Conservation (phyloP, 2,329 filamentous ascomycete species). For the Fusarium burgessii region DNA sequence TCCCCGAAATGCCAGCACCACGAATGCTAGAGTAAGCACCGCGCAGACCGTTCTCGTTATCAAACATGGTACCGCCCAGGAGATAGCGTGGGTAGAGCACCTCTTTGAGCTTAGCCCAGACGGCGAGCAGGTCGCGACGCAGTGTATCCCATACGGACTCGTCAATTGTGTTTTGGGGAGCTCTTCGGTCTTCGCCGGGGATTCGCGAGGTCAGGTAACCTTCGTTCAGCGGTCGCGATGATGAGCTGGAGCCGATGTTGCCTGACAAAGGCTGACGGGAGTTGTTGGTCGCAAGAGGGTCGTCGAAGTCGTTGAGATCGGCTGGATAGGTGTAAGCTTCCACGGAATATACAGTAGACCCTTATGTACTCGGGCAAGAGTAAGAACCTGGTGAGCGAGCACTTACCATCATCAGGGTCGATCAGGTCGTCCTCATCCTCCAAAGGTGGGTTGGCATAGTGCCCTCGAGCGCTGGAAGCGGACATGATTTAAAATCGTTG, state of each 20-base stretch:
- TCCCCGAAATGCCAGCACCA: conserved; percentile 68
- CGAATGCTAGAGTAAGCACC: conserved; percentile 73
- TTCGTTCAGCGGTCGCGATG: conserved; percentile 72
- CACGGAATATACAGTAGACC: not conserved
- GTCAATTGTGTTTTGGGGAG: conserved; percentile 93
- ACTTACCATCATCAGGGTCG: conserved; percentile 80
- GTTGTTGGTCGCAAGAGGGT: conserved; percentile 77
- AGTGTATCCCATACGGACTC: conserved; percentile 98
- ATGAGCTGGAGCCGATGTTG: conserved; percentile 77
- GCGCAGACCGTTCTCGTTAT: conserved; percentile 64
- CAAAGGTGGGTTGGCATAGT: conserved; percentile 71
- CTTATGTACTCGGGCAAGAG: not conserved
- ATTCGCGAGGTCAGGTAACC: conserved; percentile 90
- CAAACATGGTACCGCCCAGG: conserved; percentile 76
- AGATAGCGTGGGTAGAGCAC: conserved; percentile 97
- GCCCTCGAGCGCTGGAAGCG: conserved; percentile 62
- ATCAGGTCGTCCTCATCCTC: conserved; percentile 76
- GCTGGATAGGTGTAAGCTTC: conserved; percentile 61
- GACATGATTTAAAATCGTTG: conserved; percentile 54
- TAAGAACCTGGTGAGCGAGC: too few relatives aligned
- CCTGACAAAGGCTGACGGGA: conserved; percentile 85
- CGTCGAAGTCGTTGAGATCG: conserved; percentile 92
- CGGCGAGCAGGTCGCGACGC: conserved; percentile 87
- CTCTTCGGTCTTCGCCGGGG: conserved; percentile 90
- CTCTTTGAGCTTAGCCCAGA: conserved; percentile 98